These are phyloP conservation scores for Lablab purpureus DNA, from an alignment of 306 rosid genomes.

Conservation along the genomic window DNA sequence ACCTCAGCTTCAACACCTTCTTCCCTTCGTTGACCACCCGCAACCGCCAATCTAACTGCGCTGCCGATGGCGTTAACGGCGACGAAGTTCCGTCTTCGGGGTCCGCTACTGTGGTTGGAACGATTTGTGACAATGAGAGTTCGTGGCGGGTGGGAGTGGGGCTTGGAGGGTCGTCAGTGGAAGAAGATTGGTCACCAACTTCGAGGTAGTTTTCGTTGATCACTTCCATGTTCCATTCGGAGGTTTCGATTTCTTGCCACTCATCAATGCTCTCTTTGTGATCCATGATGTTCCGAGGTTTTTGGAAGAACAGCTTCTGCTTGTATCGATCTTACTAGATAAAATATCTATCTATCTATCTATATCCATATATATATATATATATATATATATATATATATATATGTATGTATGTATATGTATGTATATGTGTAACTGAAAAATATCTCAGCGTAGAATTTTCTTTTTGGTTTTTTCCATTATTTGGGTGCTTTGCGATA, in stretches of 20 bases:
- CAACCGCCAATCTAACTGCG: constrained; percentile 31
- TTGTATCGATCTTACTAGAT: constrained; percentile 15
- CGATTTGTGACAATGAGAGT: neutral
- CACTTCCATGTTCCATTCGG: constrained; percentile 19
- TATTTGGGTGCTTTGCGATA: neutral
- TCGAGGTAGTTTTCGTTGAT: constrained; percentile 39
- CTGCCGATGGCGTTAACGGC: constrained; percentile 6
- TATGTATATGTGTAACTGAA: neutral
- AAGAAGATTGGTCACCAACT: constrained; percentile 28
- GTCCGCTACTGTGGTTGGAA: neutral
- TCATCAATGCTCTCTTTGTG: constrained; percentile 38
- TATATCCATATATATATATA: too few species aligned
- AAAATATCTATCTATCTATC: constrained; percentile 42
- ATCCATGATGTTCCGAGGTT: constrained; percentile 45
- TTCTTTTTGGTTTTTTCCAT: neutral
- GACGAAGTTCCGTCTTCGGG: constrained; percentile 36
- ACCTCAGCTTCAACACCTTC: constrained; percentile 49
- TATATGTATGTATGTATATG: too few species aligned
- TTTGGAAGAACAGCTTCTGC: neutral
- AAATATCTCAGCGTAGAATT: constrained; percentile 40
- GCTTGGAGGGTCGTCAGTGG: constrained; percentile 11
- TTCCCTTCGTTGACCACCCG: constrained; percentile 38
- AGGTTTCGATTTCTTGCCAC: constrained; percentile 54
- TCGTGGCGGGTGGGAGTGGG: constrained; percentile 1
- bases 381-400: too few species aligned